These are phyloP conservation scores for Zea luxurians DNA, from an alignment of 176 grass and related monocot species.

Conservation along the genomic window DNA sequence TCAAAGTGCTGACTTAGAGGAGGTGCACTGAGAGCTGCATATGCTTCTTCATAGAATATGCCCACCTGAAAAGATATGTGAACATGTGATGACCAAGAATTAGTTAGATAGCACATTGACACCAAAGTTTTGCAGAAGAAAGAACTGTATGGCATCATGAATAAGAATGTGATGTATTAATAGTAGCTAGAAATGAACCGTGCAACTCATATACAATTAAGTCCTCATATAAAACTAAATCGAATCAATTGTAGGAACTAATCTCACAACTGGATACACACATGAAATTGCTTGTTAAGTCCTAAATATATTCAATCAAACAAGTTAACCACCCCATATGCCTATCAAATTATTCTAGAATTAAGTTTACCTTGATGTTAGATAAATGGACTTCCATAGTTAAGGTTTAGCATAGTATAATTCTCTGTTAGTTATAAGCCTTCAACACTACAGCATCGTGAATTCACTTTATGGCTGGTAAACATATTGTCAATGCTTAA, in stretches of 20 bases:
- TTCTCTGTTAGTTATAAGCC: slow-evolving; percentile 12
- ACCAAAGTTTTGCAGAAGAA: slow-evolving; percentile 28
- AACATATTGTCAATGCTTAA: slow-evolving; percentile 9
- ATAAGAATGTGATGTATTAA: slow-evolving; percentile 22
- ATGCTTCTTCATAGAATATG: slow-evolving; percentile 92
- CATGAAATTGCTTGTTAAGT: slow-evolving; percentile 16
- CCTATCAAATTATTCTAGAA: background rate
- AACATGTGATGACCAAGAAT: slow-evolving; percentile 11
- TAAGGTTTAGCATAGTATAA: background rate
- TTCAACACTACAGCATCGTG: slow-evolving; percentile 5
- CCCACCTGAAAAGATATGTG: slow-evolving; percentile 66
- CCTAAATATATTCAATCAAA: slow-evolving; percentile 1
- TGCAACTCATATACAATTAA: slow-evolving; percentile 8
- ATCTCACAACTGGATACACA: slow-evolving; percentile 12
- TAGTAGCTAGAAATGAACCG: slow-evolving; percentile 14
- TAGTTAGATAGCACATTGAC: slow-evolving; percentile 4
- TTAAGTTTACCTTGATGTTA: slow-evolving; percentile 10
- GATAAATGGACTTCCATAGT: background rate
- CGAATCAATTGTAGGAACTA: slow-evolving; percentile 15
- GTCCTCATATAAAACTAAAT: slow-evolving; percentile 13
- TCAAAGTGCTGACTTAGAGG: slow-evolving; percentile 90
- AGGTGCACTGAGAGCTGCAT: slow-evolving; percentile 64
- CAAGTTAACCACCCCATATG: background rate
- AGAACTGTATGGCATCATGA: background rate
- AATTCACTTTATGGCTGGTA: slow-evolving; percentile 26